Conservation (phyloP, 176 grass and related monocot genomes). For the Elaeis guineensis region DNA sequence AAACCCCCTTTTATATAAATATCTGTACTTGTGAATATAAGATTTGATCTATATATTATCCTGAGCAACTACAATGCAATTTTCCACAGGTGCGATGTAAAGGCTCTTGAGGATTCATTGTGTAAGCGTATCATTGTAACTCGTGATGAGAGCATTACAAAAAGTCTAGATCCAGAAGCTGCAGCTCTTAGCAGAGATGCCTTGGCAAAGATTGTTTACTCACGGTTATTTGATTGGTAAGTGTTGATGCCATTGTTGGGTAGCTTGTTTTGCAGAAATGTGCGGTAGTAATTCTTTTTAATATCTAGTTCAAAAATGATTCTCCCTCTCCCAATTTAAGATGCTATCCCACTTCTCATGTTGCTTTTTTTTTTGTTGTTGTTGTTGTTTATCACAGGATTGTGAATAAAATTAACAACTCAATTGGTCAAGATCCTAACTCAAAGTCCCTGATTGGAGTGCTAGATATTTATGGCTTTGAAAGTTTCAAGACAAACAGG, state of each 20-base stretch:
- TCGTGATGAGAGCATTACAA: slow-evolving; percentile 81
- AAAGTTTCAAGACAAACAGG: slow-evolving; percentile 99
- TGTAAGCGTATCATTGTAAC: slow-evolving; percentile 91
- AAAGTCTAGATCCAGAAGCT: slow-evolving; percentile 61
- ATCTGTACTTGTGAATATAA: background rate
- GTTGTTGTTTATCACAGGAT: slow-evolving; percentile 42
- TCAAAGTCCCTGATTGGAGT: slow-evolving; percentile 93
- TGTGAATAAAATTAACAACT: slow-evolving; percentile 85
- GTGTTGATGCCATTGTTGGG: slow-evolving; percentile 11
- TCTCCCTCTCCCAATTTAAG: slow-evolving; percentile 7
- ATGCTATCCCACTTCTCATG: too few relatives aligned
- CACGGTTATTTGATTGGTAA: slow-evolving; percentile 93
- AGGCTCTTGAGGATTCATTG: slow-evolving; percentile 73
- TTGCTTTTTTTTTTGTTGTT: too few relatives aligned
- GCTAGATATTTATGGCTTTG: slow-evolving; percentile 99
- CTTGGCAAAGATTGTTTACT: slow-evolving; percentile 90
- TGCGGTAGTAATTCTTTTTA: too few relatives aligned
- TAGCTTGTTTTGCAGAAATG: too few relatives aligned
- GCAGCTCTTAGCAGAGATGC: slow-evolving; percentile 95
- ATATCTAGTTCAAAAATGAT: background rate
- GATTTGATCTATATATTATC: slow-evolving; percentile 4
- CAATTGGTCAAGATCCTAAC: slow-evolving; percentile 93
- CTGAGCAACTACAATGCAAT: slow-evolving; percentile 14
- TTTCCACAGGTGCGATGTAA: slow-evolving; percentile 68
- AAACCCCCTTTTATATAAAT: slow-evolving; percentile 25